Evolutionary conservation across 495 filamentous ascomycete species (phyloP), one percentile per base, ranked within the genome.

Genomic region (Pseudoneurospora amorphoporcata): DNA sequence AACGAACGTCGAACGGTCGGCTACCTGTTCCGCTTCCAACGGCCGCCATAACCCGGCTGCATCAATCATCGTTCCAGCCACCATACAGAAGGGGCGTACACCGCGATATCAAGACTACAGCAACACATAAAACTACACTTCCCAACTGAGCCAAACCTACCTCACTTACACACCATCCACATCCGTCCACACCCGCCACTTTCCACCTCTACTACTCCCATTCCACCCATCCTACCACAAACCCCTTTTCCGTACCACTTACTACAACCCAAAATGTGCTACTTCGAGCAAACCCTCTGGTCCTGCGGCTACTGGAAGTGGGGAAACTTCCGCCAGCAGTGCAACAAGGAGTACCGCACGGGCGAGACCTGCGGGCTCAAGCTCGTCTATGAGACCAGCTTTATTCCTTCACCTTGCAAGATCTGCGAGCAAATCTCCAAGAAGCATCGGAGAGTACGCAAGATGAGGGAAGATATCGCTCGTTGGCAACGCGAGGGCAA

Each of bases 321-420:
- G 95, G 92, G 92, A 76, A 90, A 90, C 82, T 98, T 98, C 87
- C 90, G 92, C 74, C 88, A 94, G 82, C 95, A 97, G 76, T 99
- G 96, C 89, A 90, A 92, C 81, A 92, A 91, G 83, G 95, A 99
- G 78, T 97, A 98, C 85, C 93, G 96, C 77, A 98, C 91, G 69
- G 95, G 95, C 79, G 95, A 99, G 87, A 98, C 95, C 53, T 99
- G 95, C 83, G 95, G 95, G 77, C 94, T 97, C 86, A 95, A 91
- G 85, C 89, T 98, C 79, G 90, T 97, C 79, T 89, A 89, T 84
- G 81, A 90, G 83, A 88, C 92, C 80, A 78, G 87, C 75, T 81
- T 87, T 78, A 77, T 88, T 75, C 75, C 74, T 75, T 84, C 84
- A 69, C 88, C 89, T 76, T 98, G 94, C 84, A 91, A 90, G 76